Conservation (phyloP, 345 rosid species). For the Bruguiera gymnorhiza region DNA sequence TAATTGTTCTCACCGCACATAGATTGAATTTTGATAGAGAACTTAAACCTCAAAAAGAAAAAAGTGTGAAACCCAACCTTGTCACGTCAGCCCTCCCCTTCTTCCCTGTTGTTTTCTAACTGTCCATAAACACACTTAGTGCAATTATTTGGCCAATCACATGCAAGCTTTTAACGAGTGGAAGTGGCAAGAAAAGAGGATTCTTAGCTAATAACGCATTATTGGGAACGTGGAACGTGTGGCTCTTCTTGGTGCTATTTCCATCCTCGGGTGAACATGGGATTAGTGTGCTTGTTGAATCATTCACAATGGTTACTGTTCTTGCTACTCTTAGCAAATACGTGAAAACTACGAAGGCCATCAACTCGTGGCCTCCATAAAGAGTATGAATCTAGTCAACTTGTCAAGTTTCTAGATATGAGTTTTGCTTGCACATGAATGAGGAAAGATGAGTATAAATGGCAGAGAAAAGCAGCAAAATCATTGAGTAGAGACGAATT, state of each 20-base stretch:
- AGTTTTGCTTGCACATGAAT: slow-evolving; percentile 18
- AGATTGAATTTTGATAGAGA: too few relatives aligned
- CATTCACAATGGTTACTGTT: background rate
- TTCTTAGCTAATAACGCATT: too few relatives aligned
- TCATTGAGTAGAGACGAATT: background rate
- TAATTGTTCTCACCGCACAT: too few relatives aligned
- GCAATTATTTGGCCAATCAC: too few relatives aligned
- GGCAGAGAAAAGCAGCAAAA: background rate
- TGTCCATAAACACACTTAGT: too few relatives aligned
- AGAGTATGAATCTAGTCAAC: background rate
- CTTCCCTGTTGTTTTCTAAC: too few relatives aligned
- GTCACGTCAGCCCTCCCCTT: too few relatives aligned
- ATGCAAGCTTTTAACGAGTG: background rate
- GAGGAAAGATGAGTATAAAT: background rate
- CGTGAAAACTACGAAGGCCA: too few relatives aligned
- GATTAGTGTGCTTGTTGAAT: background rate
- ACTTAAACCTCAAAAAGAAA: too few relatives aligned
- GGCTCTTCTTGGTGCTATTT: background rate
- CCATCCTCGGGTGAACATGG: background rate
- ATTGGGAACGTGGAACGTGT: background rate
- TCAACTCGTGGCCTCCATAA: too few relatives aligned
- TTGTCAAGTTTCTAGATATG: slow-evolving; percentile 13
- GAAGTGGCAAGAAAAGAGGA: background rate
- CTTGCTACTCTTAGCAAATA: background rate
- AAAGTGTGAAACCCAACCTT: too few relatives aligned